Base-by-base conservation (phyloP, 179 eudicot species). In the Pouteria campechiana region DNA sequence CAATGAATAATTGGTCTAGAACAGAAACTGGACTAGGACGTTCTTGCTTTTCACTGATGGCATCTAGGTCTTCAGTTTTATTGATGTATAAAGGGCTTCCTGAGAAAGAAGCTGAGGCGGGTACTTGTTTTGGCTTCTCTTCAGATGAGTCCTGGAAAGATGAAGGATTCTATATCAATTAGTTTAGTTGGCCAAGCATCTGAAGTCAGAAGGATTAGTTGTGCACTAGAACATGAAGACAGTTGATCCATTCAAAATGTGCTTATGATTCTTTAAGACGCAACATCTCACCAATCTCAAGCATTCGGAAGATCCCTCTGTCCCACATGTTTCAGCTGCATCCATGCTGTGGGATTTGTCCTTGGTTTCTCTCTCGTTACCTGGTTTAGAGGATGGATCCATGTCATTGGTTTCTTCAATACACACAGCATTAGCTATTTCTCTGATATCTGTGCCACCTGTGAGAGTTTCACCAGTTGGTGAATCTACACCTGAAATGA, bases 21-120 rank as follows among this genome's bases (percentile, higher is more conserved):
- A 82, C 86, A 18, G 93, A 82, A 38, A 72, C 32, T 5, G 93
- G 93, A 63, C 93, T 82, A 9, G 83, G 86, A 35, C 57, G 69
- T 46, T 67, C 76, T 27, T 65, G 45, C 50, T 63, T 68, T 41
- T 81, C 86, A 11, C 52, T 58, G 31, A 30, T 29, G 17, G 37
- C 32, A 40, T 64, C 67, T 42, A 50, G 44, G 57, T 63, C 79
- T 37, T 68, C 66, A 18, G 44, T 44, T 38, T 64, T 55, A 44
- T 48, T 57, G 47, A 54, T 50, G 3, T 35, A 17, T 22, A 60
- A 60, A 52, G 53, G 60, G 17, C 22, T 37, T 47, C 25, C 32
- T 29, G 51, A 42, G 22, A 62, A 50, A 18, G 69, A 42, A 37
- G 30, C 21, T 1, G 43, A 53, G 24, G 61, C 46, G 7, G 65